These are phyloP conservation scores for Urochloa ruziziensis DNA, from an alignment of 176 grass and related monocot genomes.

Conservation along the genomic window DNA sequence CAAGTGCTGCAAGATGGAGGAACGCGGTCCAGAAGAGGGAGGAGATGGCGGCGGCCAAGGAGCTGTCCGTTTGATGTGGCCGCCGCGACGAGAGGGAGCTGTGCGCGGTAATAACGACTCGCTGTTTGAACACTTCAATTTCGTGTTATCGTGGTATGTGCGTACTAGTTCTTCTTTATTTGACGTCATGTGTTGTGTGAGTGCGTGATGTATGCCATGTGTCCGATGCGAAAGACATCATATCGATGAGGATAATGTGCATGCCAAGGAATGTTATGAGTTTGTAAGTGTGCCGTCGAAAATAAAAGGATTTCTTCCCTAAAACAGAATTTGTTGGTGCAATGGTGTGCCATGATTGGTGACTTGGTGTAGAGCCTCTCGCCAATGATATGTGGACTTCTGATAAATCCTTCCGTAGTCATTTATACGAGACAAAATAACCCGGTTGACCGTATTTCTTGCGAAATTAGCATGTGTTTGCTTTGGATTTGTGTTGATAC, in stretches of 20 bases:
- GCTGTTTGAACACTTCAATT: not conserved
- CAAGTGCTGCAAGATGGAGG: conserved; percentile 32
- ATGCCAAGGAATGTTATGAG: not conserved
- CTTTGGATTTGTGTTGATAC: no score
- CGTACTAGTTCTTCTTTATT: not conserved
- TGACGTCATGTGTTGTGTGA: not conserved
- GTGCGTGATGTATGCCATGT: not conserved
- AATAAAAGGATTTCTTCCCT: not conserved
- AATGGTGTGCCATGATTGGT: no score
- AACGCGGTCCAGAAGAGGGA: no score
- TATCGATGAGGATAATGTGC: not conserved
- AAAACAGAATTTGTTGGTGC: not conserved
- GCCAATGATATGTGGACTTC: not conserved
- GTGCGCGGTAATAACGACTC: not conserved
- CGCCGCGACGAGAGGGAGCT: not conserved
- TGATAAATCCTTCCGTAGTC: no score
- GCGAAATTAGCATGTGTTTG: not conserved
- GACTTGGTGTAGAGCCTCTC: no score
- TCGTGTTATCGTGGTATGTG: no score
- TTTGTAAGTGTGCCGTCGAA: not conserved
- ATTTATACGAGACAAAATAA: no score
- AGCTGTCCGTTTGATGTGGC: no score
- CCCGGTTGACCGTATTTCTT: no score
- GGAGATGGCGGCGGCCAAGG: no score
- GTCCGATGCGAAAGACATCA: not conserved